A percentile compares a stretch with the other conserved stretches of the same genome.
Conservation (phyloP, 441 rosid genomes). For the Manihot esculenta region DNA sequence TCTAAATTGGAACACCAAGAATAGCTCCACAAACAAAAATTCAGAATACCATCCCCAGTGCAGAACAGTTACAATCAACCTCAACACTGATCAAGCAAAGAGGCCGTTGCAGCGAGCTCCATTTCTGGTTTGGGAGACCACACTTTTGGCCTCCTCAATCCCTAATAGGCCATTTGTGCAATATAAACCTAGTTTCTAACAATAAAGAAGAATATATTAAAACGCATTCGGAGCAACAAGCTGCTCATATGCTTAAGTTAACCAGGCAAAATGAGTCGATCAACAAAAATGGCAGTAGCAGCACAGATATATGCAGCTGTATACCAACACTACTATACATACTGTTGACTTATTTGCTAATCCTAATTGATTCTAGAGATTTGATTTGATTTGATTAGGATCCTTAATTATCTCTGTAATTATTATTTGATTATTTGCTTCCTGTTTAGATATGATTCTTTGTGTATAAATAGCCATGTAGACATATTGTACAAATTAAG, state of each 20-base stretch:
- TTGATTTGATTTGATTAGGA: no score
- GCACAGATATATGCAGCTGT: background rate
- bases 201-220: background rate
- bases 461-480: no score
- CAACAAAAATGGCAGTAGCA: background rate
- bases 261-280: no score
- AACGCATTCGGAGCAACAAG: background rate
- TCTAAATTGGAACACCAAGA: background rate
- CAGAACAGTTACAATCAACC: background rate
- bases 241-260: background rate
- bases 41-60: background rate
- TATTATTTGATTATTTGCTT: no score
- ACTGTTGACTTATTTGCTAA: no score
- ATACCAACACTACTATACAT: background rate
- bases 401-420: no score
- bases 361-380: no score
- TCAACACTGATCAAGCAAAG: background rate
- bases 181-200: background rate
- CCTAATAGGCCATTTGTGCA: background rate
- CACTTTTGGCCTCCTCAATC: background rate
- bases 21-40: background rate
- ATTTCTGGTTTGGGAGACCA: background rate
- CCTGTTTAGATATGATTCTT: no score
- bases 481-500: no score
- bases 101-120: background rate